Evolutionary conservation across 768 basidiomycete genomes (phyloP).

Genomic region (Coprinopsis marcescibilis): DNA sequence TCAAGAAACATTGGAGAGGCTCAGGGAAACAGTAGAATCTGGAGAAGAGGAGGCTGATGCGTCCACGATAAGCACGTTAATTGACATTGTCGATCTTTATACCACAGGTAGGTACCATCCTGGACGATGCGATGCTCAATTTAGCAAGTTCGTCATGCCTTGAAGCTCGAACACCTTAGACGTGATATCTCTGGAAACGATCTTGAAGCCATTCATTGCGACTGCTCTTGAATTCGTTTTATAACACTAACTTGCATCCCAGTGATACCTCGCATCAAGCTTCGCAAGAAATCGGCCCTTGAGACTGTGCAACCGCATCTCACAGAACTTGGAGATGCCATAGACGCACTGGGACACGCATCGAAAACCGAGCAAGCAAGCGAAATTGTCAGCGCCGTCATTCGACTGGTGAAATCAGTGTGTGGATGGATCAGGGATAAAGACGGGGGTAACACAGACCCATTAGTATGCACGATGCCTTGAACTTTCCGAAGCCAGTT

Average conservation of each 20-base stretch:
- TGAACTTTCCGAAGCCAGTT: too few species aligned
- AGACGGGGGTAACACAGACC: too few species aligned
- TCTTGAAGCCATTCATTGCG: too few species aligned
- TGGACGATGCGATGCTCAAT: too few species aligned
- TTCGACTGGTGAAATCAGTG: too few species aligned
- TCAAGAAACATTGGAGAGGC: conserved; percentile 39
- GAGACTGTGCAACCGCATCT: conserved; percentile 39
- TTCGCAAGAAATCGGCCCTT: conserved; percentile 35
- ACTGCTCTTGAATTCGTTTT: too few species aligned
- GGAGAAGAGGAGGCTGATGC: conserved; percentile 19
- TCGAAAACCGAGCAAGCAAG: conserved; percentile 24
- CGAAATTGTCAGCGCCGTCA: not conserved
- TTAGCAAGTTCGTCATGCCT: too few species aligned
- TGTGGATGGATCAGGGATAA: too few species aligned
- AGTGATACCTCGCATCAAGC: conserved; percentile 43
- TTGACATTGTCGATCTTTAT: conserved; percentile 34
- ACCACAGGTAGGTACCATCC: conserved; percentile 36
- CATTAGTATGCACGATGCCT: too few species aligned
- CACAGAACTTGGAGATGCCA: conserved; percentile 28
- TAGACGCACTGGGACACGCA: conserved; percentile 18
- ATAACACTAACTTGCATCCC: conserved; percentile 1
- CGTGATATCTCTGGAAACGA: too few species aligned
- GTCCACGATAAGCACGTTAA: conserved; percentile 28
- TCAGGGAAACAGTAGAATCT: conserved; percentile 24
- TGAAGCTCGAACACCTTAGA: too few species aligned